These are phyloP conservation scores for Elsinoe ampelina DNA, from an alignment of 2,329 filamentous ascomycete genomes.

Conservation along the genomic window DNA sequence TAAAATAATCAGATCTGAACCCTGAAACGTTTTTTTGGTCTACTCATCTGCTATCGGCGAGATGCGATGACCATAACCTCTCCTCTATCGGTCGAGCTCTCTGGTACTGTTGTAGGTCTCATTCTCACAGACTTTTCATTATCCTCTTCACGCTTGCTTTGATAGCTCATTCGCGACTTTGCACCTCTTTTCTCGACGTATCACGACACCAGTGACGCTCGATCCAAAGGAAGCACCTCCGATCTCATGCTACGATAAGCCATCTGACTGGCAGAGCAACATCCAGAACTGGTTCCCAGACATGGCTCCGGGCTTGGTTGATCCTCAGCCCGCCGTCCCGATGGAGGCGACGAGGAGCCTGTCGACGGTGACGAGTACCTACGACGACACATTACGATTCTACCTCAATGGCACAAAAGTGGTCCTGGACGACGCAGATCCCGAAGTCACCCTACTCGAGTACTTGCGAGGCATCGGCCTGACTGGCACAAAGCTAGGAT, in stretches of 20 bases:
- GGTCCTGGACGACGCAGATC: slow-evolving; percentile 75
- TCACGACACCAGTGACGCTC: too few relatives aligned
- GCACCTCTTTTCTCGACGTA: too few relatives aligned
- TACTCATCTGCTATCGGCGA: not conserved
- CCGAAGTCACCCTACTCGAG: slow-evolving; percentile 83
- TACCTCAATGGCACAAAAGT: slow-evolving; percentile 92
- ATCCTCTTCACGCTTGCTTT: too few relatives aligned
- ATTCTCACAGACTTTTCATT: not conserved
- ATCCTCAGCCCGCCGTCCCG: slow-evolving; percentile 37
- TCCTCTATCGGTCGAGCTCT: not conserved
- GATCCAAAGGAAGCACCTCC: too few relatives aligned
- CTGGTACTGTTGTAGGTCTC: not conserved
- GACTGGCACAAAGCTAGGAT: slow-evolving; percentile 93
- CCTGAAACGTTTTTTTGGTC: too few relatives aligned
- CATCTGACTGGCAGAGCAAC: not conserved
- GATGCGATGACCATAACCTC: not conserved
- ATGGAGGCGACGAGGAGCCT: slow-evolving; percentile 40
- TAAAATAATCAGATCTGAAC: too few relatives aligned
- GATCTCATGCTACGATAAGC: not conserved
- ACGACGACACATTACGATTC: slow-evolving; percentile 82
- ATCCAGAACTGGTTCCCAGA: not conserved
- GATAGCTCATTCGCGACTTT: too few relatives aligned
- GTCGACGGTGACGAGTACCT: slow-evolving; percentile 59
- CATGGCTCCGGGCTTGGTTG: slow-evolving; percentile 52
- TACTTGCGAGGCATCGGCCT: slow-evolving; percentile 87